Base-by-base conservation (phyloP, 257 asterid genomes). In the Solanum medicagineum region DNA sequence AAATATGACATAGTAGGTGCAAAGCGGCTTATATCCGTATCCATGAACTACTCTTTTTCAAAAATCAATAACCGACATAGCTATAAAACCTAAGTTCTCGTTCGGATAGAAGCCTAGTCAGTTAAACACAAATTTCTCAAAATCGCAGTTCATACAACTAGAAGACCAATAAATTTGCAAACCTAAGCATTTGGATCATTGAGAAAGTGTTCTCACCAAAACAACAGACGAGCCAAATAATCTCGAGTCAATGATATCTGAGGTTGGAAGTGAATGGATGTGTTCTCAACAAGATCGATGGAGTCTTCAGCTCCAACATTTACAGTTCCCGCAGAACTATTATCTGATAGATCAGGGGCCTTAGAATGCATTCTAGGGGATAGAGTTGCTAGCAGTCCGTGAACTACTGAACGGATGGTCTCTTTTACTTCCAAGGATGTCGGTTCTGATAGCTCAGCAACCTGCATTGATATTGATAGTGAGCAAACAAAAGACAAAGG, bases 291-390 rank as follows among this genome's bases (percentile, higher is more conserved):
- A 80, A 96, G 91, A 89, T 93, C 98, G n/a, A 93, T 71, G 89
- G 89, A 89, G 47, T 96, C 99, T 86, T 88, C 94, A 44, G 88
- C 86, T 85, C 81, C 94, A 87, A 45, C 81, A 59, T 87, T 94
- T 56, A 86, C 55, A 60, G 91, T 83, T 85, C 93, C 97, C 59
- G 89, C 66, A 20, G 92, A 53, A 73, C 87, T 79, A 84, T 86
- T 91, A 80, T 92, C 93, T 15, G 89, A 88, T 15, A 88, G 80
- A 85, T 96, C 91, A 49, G 98, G 88, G 85, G 92, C 93, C 86
- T 92, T 94, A 20, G 99, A 93, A 82, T 95, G 95, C 99, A 96
- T 96, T 89, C 93, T 93, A 13, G 98, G 99, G 85, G 99, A 96
- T 57, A 96, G 97, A 60, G 99, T 95, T 36, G 99, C 99, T 90